Conservation (phyloP, 1,139 yeast species). For the Hyphopichia buzzinii region DNA sequence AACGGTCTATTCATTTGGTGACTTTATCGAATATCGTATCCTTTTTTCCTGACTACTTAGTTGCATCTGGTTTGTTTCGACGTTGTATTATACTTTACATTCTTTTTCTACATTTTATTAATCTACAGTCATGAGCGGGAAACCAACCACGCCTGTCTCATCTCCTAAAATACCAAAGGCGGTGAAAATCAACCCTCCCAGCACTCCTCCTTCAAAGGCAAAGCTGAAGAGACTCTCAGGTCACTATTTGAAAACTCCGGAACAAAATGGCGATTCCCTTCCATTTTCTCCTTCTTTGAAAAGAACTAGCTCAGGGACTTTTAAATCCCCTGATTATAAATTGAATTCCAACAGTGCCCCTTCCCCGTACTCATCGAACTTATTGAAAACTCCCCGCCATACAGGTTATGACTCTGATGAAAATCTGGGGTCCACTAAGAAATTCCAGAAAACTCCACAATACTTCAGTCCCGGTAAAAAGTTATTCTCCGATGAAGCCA, state of each 20-base stretch:
- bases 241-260: slow-evolving; percentile 33
- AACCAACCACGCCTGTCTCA: slow-evolving; percentile 36
- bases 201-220: slow-evolving; percentile 27
- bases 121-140: slow-evolving; percentile 17
- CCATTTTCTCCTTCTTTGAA: slow-evolving; percentile 44
- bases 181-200: slow-evolving; percentile 19
- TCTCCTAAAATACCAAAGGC: slow-evolving; percentile 24
- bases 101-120: no score
- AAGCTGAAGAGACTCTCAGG: slow-evolving; percentile 21
- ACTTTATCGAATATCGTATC: no score
- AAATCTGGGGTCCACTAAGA: slow-evolving; percentile 14
- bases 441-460: slow-evolving; percentile 41
- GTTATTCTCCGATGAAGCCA: slow-evolving; percentile 24
- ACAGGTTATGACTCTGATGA: slow-evolving; percentile 28
- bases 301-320: slow-evolving; percentile 29
- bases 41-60: no score
- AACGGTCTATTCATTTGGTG: no score
- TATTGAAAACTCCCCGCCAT: slow-evolving; percentile 39
- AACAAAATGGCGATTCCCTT: slow-evolving; percentile 13
- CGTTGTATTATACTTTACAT: no score
- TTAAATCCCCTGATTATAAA: slow-evolving; percentile 34
- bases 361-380: slow-evolving; percentile 28
- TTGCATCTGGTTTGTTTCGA: no score
- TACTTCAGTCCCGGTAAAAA: slow-evolving; percentile 43
- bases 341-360: slow-evolving; percentile 15